Base-by-base conservation (phyloP, 1,284 basidiomycete species). In the Laetiporus sulphureus region DNA sequence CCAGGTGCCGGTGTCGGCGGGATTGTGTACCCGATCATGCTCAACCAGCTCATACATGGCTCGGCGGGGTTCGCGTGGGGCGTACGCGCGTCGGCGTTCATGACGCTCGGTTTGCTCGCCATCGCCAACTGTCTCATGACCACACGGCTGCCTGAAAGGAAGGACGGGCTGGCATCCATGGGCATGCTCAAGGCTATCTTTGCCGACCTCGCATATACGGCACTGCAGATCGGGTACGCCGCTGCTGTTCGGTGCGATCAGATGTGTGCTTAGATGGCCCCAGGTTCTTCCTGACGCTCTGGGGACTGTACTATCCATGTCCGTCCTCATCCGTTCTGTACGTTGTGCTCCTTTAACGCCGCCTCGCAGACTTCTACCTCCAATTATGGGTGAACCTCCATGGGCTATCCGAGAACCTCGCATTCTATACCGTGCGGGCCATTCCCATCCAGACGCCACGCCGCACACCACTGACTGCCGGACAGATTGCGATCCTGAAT, bases 1-100 rank as follows among this genome's bases (percentile, higher is more conserved):
- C 13, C 13, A 27, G 25, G 25, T 27, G 7, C 25, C 25, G 25
- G 25, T 27, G 7, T 27, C 25, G 57, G 59, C 13, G 58, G 58
- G 11, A 42, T 60, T 18, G 32, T 57, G 11, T 51, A 53, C 29
- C 57, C 59, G 2, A 60, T 61, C 35, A 53, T 60, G 52, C 47
- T 60, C 11, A 60, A 61, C 47, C 46, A 54, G 13, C 50, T 61
- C 20, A 42, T 60, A 44, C 45, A 55, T 20, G 33, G 55, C 35
- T 38, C 45, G 2, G 27, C 36, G 12, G 54, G 52, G 30, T 55
- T 55, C 30, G 38, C 35, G 1, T 48, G 45, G 44, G 68, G 68
- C 16, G 48, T 52, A 16, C 45, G 50, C 4, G 47, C 43, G 0
- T 31, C 43, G 7, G 50, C 36, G 3, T 47, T 52, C 29, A 11